Evolutionary conservation across 371 early-diverging fungal species (phyloP), one percentile per base, ranked within the genome.

Genomic region (Mucor racemosus): DNA sequence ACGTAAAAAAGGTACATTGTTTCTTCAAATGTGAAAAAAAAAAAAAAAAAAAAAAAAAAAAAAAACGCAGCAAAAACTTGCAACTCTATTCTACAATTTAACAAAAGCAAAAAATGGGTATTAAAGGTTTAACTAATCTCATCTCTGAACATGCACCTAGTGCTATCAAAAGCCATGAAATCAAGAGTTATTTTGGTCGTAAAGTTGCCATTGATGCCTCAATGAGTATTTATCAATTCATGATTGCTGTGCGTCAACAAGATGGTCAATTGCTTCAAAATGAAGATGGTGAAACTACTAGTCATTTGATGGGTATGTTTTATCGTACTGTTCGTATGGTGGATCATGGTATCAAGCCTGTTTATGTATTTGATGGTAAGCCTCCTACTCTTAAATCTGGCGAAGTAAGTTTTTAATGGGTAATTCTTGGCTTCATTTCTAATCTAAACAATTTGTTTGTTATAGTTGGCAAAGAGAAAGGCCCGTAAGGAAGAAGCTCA

Each of bases 291-390:
- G 93, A 95, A 67, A 96, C 97, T 0, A 99, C 99, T 15, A 94
- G 95, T 83, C 99, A 99, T 79, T 80, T 99, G 50, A 92, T 98
- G 89, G 99, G 99, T 9, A 88, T 99, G 80, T 97, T 99, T 68
- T 99, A 99, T 80, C 94, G 99, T 50, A 99, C 99, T 0, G 92
- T 99, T n/a, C 90, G 97, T 50, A 96, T 99, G 94, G 87, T 99
- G 0, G 99, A 99, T 67, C 93, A 93, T 65, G 99, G 99, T 42
- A 93, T 99, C 66, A 97, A 97, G 71, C 99, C 99, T 0, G 87
- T 94, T 3, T 99, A 98, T 82, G 99, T 99, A 15, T 99, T 99
- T 88, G 99, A 99, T 76, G 99, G 99, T 42, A 95, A 94, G 67
- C 99, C 99, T 34, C 99, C 99, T 7, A 90, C 83, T 0, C 67